Base-by-base conservation (phyloP, 176 grass and related monocot species). In the Rhynchospora pubera region DNA sequence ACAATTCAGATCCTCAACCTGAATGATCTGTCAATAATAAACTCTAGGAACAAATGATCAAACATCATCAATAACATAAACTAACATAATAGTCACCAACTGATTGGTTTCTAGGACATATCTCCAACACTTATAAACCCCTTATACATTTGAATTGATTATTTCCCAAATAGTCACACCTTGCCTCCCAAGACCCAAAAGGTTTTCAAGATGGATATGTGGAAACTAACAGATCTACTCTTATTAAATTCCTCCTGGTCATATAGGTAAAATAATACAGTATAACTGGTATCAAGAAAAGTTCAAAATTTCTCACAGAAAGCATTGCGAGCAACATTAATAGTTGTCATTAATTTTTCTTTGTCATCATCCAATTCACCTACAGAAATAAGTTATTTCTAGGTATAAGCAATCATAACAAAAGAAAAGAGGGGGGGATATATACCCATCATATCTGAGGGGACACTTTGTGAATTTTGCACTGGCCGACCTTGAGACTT, bases 321-420 rank as follows among this genome's bases (percentile, higher is more conserved):
- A 91, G 91, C 60, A 13, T n/a, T 88, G 58, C 89, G 84, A 71
- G 91, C 91, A 85, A 89, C 91, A 53, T 88, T 84, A 83, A 87
- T 91, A 90, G 87, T 91, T 89, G 89, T 84, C 89, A 90, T 87
- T 84, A 93, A 84, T 82, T 93, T 87, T 84, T 91, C 94, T 63
- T 34, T 88, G 86, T 91, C 94, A 91, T 93, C 94, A 39, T 90
- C 87, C 72, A 80, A 74, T 84, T 90, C 86, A 88, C 79, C 94
- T 97, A 78, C 82, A 97, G 43, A 66, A 16, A 79, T 71, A 87
- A 61, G 22, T 55, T 83, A 34, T 47, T 89, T 57, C 58, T 34
- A 55, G 84, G n/a, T n/a, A n/a, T n/a, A n/a, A n/a, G n/a, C n/a
- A n/a, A n/a, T n/a, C n/a, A n/a, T n/a, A n/a, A n/a, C n/a, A n/a